Base-by-base conservation (phyloP, 179 eudicot genomes). In the Beta macrorhiza region DNA sequence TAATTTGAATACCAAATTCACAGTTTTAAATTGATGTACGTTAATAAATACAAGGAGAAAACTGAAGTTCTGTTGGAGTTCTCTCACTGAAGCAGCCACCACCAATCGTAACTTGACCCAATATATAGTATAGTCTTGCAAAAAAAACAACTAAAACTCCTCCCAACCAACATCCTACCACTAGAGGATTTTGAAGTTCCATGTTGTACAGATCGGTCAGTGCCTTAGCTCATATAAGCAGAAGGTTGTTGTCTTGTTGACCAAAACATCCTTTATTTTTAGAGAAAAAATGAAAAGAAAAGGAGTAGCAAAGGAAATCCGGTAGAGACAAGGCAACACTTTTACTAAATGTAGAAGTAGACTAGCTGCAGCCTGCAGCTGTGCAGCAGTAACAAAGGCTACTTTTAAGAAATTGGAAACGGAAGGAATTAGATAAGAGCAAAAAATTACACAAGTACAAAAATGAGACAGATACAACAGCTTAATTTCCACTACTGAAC, bases 391-490 rank as follows among this genome's bases (percentile, higher is more conserved):
- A 17, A 42, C 56, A 62, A 29, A 9, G 29, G 16, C 29, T 29
- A 56, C 17, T 62, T 1, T 17, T 29, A 19, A 32, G 70, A 61
- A 8, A 5, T 42, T 42, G 61, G 17, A 49, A 73, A 72, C 45
- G 13, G 15, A 8, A 32, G 55, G 67, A 15, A 58, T 10, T 22
- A 70, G 63, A 44, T 16, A 47, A 80, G 25, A 67, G 11, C 4
- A 13, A 29, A 52, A 74, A 16, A 79, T 16, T 16, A 45, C 17
- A 65, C 44, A 7, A 32, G 10, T 7, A 72, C 29, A 14, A 47
- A 78, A 37, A 56, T n/a, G 51, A 19, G 57, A 19, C 7, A 75
- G 32, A 62, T 22, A 61, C 78, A 83, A 47, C 5, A 68, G 25
- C 64, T 58, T 14, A 63, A 63, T 42, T 49, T 51, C 42, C 67